A percentile compares a stretch with the other conserved stretches of the same genome.
Conservation (phyloP, 2,329 filamentous ascomycete genomes). For the Aureobasidium mangrovei region DNA sequence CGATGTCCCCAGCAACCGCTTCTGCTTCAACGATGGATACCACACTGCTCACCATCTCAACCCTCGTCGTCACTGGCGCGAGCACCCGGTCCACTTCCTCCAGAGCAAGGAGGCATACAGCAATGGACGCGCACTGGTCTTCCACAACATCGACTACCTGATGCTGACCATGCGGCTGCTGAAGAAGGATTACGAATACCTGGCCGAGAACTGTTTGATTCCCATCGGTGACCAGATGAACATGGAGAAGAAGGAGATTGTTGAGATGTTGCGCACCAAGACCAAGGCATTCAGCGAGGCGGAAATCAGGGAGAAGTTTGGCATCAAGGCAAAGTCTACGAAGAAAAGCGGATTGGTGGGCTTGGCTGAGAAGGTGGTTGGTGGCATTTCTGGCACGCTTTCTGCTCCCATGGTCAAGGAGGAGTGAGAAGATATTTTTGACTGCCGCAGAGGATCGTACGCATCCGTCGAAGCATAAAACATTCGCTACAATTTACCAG, state of each 20-base stretch:
- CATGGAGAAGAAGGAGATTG: conserved; percentile 56
- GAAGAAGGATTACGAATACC: conserved; percentile 59
- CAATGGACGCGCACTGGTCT: conserved; percentile 60
- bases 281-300: conserved; percentile 58
- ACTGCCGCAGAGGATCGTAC: too few species aligned
- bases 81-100: conserved; percentile 66
- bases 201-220: conserved; percentile 58
- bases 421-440: too few species aligned
- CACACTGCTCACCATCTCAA: conserved; percentile 76
- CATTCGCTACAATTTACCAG: too few species aligned
- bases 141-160: conserved; percentile 73
- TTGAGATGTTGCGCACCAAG: conserved; percentile 53
- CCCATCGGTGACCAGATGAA: conserved; percentile 63
- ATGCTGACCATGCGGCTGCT: conserved; percentile 63
- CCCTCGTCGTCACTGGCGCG: conserved; percentile 70
- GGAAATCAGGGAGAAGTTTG: conserved; percentile 54
- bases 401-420: conserved; percentile 6
- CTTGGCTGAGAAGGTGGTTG: neutral
- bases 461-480: too few species aligned
- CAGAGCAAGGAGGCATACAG: conserved; percentile 59
- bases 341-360: neutral
- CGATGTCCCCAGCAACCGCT: conserved; percentile 69
- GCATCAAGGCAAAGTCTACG: conserved; percentile 1
- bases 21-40: conserved; percentile 77
- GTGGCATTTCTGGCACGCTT: neutral